Evolutionary conservation across 2,329 filamentous ascomycete genomes (phyloP), one percentile per base, ranked within the genome.

Genomic region (Calonectria pseudoturangicola): DNA sequence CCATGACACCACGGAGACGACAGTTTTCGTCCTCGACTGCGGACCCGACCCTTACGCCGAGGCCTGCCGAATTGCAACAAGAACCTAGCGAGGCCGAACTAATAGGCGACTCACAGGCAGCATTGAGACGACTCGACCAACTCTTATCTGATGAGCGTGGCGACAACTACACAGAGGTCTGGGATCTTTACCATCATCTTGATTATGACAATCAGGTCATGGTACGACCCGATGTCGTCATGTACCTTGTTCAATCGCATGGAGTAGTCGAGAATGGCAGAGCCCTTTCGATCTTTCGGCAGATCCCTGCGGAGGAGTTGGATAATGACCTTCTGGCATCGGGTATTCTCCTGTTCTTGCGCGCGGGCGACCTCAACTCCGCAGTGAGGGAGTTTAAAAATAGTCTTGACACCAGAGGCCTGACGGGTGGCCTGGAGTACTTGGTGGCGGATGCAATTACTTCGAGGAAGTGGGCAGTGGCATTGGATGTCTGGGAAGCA

Each of bases 231-330:
- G 60, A 76, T 3, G 81, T 89, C 25, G 74, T 89, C 1, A 68
- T 81, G 2, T 86, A 87, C 58, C 83, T 91, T 12, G 82, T 86
- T 7, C 81, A 76, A 18, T 89, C 88, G 3, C 79, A 78, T 6
- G 84, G 85, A n/a, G 75, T 84, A 10, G 80, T 86, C 4, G 87
- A 90, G 62, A 85, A 84, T 1, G 83, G 83, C 77, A 85, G 88
- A 68, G 83, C 88, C n/a, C 79, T 84, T 4, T 83, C 86, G 3
- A 72, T 90, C 2, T 88, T 90, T 64, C 80, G 81, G 2, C 79
- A 84, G 36, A 77, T 88, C 2, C 77, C 83, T 0, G 43, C 75
- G 2, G 74, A 82, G 0, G 70, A 80, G 8, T 89, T 87, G 88
- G 83, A 84, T 18, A 79, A 86, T 15, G 77, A 82, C 3, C 70